These are phyloP conservation scores for Aspergillus niger DNA, from an alignment of 2,329 filamentous ascomycete species.

Conservation along the genomic window DNA sequence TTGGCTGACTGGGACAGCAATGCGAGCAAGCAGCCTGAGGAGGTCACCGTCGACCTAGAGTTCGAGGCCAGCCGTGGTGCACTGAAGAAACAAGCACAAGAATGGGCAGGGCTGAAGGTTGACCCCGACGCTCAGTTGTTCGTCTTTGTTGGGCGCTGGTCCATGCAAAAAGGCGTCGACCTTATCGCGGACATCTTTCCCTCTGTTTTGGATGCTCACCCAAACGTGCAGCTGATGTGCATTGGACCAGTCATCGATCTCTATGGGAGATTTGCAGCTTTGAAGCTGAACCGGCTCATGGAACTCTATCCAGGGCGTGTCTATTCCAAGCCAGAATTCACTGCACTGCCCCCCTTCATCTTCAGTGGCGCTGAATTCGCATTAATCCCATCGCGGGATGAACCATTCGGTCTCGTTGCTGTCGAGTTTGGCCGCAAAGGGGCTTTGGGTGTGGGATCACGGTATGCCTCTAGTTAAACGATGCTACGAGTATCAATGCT, in stretches of 20 bases:
- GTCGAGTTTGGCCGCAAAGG: conserved; percentile 69
- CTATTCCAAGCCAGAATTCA: conserved; percentile 67
- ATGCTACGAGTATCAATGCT: neutral
- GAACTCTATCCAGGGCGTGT: conserved; percentile 64
- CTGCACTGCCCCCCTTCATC: conserved; percentile 64
- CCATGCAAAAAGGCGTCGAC: conserved; percentile 67
- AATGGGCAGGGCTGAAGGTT: conserved; percentile 65
- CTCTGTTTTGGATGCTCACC: conserved; percentile 60
- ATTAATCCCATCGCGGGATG: conserved; percentile 66
- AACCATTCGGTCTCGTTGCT: conserved; percentile 68
- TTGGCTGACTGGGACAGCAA: conserved; percentile 42
- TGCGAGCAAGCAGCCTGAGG: conserved; percentile 57
- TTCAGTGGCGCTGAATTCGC: conserved; percentile 69
- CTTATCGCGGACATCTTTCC: conserved; percentile 68
- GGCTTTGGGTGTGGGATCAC: conserved; percentile 65
- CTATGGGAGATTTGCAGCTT: conserved; percentile 66
- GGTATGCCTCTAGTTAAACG: neutral
- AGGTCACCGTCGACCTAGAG: conserved; percentile 54
- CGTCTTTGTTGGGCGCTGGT: conserved; percentile 69
- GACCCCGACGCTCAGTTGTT: conserved; percentile 64
- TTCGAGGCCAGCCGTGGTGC: conserved; percentile 56
- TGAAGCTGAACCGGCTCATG: conserved; percentile 66
- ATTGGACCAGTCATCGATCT: conserved; percentile 67
- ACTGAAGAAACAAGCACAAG: conserved; percentile 62
- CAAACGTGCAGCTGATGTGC: conserved; percentile 62